These are phyloP conservation scores for Neurospora sp. DNA, from an alignment of 495 filamentous ascomycete genomes.

Conservation along the genomic window DNA sequence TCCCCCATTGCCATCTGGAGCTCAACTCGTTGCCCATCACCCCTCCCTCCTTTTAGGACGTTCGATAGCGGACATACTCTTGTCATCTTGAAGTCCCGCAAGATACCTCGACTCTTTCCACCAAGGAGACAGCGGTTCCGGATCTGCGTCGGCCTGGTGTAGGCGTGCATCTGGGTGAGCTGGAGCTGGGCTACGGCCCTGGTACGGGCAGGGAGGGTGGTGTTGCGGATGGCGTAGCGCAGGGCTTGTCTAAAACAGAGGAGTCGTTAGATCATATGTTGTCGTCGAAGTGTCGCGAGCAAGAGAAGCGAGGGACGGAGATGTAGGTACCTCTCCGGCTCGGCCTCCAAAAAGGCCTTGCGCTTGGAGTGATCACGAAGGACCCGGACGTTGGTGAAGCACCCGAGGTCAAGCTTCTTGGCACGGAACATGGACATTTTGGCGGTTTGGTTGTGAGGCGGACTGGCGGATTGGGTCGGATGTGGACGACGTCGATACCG, in stretches of 20 bases:
- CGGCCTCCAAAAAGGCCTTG: constrained; percentile 75
- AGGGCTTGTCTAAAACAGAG: constrained; percentile 68
- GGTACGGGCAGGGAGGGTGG: constrained; percentile 65
- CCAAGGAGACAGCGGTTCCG: constrained; percentile 84
- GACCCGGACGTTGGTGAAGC: constrained; percentile 70
- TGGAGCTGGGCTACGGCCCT: constrained; percentile 87
- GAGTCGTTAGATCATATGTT: not conserved
- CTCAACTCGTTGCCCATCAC: not conserved
- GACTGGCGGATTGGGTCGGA: not conserved
- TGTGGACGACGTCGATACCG: not conserved
- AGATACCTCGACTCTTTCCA: constrained; percentile 74
- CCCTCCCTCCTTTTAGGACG: not conserved
- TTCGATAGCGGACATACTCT: constrained; percentile 50
- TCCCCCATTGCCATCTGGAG: not conserved
- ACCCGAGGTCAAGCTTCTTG: constrained; percentile 77
- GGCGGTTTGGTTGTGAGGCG: constrained; percentile 8
- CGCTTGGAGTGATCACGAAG: constrained; percentile 94
- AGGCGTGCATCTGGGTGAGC: constrained; percentile 86
- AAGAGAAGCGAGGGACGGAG: not conserved
- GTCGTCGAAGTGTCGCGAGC: not conserved
- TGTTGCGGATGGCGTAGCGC: constrained; percentile 89
- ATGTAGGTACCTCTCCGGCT: constrained; percentile 66
- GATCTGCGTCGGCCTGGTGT: constrained; percentile 87
- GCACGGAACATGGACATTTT: constrained; percentile 74
- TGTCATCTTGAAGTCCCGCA: constrained; percentile 82